phyloP scores from a whole-genome alignment of 345 rosid species.

The Acer yangbiense region DNA sequence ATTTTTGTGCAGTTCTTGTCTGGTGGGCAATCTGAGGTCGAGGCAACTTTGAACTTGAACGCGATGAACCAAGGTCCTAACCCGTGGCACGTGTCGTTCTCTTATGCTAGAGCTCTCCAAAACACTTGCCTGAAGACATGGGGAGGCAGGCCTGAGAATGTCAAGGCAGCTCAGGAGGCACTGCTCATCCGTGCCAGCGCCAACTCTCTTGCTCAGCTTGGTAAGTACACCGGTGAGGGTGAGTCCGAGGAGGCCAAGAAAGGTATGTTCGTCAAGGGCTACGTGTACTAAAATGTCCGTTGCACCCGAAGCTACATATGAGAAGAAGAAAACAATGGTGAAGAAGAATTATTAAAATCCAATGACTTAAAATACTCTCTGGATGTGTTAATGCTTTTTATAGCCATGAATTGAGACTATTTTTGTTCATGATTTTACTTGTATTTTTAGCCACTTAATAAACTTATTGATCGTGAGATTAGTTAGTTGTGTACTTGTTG shows the following conservation, averaged over 20 bases:
- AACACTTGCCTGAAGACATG: slow-evolving; percentile 94
- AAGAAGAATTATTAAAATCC: slow-evolving; percentile 16
- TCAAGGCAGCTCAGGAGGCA: slow-evolving; percentile 73
- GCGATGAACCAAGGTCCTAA: slow-evolving; percentile 91
- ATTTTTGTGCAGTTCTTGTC: slow-evolving; percentile 75
- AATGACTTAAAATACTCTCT: slow-evolving; percentile 15
- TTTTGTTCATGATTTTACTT: slow-evolving; percentile 41
- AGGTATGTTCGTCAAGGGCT: slow-evolving; percentile 92
- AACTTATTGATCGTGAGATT: slow-evolving; percentile 37
- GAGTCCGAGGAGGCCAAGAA: slow-evolving; percentile 94
- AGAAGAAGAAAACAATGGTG: slow-evolving; percentile 19
- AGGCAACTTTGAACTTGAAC: slow-evolving; percentile 93
- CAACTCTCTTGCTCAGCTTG: slow-evolving; percentile 95
- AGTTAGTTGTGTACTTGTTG: slow-evolving; percentile 20
- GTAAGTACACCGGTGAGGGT: slow-evolving; percentile 86
- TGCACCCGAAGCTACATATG: slow-evolving; percentile 9
- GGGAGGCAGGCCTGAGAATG: slow-evolving; percentile 90
- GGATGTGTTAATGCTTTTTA: slow-evolving; percentile 33
- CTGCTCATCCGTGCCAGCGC: slow-evolving; percentile 79
- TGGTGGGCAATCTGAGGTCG: slow-evolving; percentile 98
- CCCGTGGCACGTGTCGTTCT: slow-evolving; percentile 98
- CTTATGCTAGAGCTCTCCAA: slow-evolving; percentile 94
- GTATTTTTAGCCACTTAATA: slow-evolving; percentile 41
- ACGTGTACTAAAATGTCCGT: slow-evolving; percentile 50
- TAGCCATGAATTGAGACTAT: slow-evolving; percentile 41